These are phyloP conservation scores for Juglanconis sp. DNA, from an alignment of 2,329 filamentous ascomycete species.

Conservation along the genomic window DNA sequence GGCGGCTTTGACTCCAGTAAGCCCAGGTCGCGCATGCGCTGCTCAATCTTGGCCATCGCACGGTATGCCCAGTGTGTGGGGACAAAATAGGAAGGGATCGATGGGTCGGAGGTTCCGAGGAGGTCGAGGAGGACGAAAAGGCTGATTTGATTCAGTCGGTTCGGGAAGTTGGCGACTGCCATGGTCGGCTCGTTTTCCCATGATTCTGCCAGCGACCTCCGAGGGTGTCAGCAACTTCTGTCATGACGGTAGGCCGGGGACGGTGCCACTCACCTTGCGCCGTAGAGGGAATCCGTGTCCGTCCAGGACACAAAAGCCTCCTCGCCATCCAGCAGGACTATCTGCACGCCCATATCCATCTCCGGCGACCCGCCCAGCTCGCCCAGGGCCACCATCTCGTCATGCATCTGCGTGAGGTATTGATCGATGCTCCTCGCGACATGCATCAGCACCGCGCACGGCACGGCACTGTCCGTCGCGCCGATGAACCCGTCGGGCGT, in stretches of 20 bases:
- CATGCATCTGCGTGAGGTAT: constrained; percentile 80
- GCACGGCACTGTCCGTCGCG: constrained; percentile 88
- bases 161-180: constrained; percentile 71
- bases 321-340: constrained; percentile 88
- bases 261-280: constrained; percentile 59
- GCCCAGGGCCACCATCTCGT: constrained; percentile 61
- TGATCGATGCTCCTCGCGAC: constrained; percentile 75
- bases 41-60: constrained; percentile 55
- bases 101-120: constrained; percentile 57
- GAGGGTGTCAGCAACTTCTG: not conserved
- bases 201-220: constrained; percentile 67
- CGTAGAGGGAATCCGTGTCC: constrained; percentile 80
- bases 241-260: not conserved
- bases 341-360: constrained; percentile 79
- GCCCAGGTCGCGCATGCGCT: constrained; percentile 52
- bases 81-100: constrained; percentile 61
- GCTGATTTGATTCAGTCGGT: constrained; percentile 72
- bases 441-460: constrained; percentile 91
- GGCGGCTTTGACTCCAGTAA: constrained; percentile 46
- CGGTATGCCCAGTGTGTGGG: constrained; percentile 70
- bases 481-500: constrained; percentile 84
- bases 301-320: constrained; percentile 86
- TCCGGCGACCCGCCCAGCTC: constrained; percentile 56
- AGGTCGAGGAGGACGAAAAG: constrained; percentile 57
- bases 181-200: constrained; percentile 75